Evolutionary conservation across 345 rosid species (phyloP).

Genomic region (Boechera divaricarpa): DNA sequence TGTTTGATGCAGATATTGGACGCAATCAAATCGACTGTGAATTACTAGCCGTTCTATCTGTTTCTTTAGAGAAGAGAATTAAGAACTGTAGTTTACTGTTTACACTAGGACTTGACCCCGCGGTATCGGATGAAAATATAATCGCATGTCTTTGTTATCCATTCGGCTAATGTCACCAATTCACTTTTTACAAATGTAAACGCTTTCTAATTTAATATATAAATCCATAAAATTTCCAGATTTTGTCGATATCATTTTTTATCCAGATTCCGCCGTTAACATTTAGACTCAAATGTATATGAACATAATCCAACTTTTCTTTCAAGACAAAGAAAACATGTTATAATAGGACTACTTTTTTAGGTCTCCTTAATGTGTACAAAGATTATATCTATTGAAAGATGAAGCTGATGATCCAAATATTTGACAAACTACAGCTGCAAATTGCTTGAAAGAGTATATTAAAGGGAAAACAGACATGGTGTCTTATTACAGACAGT

Average conservation of each 20-base stretch:
- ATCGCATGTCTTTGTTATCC: not conserved
- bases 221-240: too few relatives aligned
- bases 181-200: not conserved
- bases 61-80: not conserved
- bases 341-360: not conserved
- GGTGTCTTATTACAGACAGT: conserved; percentile 28
- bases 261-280: too few relatives aligned
- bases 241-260: too few relatives aligned
- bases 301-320: not conserved
- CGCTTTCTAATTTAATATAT: not conserved
- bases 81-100: conserved; percentile 19
- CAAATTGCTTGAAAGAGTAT: conserved; percentile 19
- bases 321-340: not conserved
- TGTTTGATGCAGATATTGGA: conserved; percentile 70
- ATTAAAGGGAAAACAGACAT: conserved; percentile 10
- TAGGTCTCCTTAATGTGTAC: not conserved
- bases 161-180: not conserved
- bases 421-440: not conserved
- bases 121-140: not conserved
- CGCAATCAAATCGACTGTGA: conserved; percentile 75
- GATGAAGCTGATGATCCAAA: not conserved
- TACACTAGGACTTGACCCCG: not conserved
- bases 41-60: conserved; percentile 49
- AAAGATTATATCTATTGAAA: not conserved
- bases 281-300: too few relatives aligned